phyloP scores from a whole-genome alignment of 371 early-diverging fungal species.

The Conidiobolus incongruus region DNA sequence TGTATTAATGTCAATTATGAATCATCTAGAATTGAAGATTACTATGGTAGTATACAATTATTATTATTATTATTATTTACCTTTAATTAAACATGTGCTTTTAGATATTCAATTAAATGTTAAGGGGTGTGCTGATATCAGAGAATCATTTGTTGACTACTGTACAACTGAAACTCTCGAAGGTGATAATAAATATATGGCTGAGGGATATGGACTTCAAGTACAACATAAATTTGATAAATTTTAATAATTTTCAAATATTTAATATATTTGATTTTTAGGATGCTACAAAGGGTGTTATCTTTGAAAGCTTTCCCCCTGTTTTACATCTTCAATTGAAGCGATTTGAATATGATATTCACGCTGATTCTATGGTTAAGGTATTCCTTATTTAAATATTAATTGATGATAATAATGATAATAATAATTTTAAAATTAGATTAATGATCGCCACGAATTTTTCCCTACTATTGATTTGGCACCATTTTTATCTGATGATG shows the following conservation, averaged over 20 bases:
- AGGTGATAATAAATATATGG: slow-evolving; percentile 95
- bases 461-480: slow-evolving; percentile 75
- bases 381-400: slow-evolving; percentile 11
- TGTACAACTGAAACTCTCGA: slow-evolving; percentile 75
- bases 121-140: slow-evolving; percentile 68
- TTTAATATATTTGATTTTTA: slow-evolving; percentile 1
- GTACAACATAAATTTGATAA: neutral
- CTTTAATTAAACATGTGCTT: neutral
- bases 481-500: slow-evolving; percentile 51
- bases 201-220: slow-evolving; percentile 90
- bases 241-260: neutral
- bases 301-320: slow-evolving; percentile 86
- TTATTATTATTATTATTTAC: neutral
- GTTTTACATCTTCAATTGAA: slow-evolving; percentile 95
- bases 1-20: slow-evolving; percentile 88
- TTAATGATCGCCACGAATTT: slow-evolving; percentile 97
- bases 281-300: slow-evolving; percentile 91
- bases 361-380: slow-evolving; percentile 81
- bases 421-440: slow-evolving; percentile 16
- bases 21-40: slow-evolving; percentile 76
- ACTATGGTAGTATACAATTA: slow-evolving; percentile 27
- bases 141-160: slow-evolving; percentile 85
- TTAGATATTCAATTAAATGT: slow-evolving; percentile 87
- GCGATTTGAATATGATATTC: slow-evolving; percentile 93
- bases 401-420: neutral